These are phyloP conservation scores for Lentinula guzmanii DNA, from an alignment of 768 basidiomycete species.

Conservation along the genomic window DNA sequence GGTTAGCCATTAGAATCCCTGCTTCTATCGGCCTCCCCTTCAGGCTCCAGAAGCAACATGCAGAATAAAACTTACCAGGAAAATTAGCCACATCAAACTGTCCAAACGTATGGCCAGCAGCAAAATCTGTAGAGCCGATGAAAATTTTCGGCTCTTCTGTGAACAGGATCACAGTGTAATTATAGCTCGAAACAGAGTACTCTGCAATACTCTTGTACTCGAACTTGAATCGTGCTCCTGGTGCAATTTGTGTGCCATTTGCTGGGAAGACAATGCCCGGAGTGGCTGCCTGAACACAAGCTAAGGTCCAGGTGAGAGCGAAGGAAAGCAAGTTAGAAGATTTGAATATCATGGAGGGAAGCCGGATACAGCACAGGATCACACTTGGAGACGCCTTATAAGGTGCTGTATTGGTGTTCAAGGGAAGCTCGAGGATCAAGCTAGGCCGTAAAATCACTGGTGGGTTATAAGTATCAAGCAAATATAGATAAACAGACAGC, in stretches of 20 bases:
- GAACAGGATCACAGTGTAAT: conserved; percentile 23
- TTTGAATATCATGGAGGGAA: too few relatives aligned
- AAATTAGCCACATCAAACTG: conserved; percentile 25
- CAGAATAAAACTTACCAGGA: conserved; percentile 17
- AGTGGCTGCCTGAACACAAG: conserved; percentile 10
- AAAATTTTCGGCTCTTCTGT: conserved; percentile 12
- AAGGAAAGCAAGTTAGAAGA: neutral
- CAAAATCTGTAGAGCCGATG: conserved; percentile 11
- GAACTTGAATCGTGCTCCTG: conserved; percentile 25
- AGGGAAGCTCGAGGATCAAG: neutral
- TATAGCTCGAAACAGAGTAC: conserved; percentile 27
- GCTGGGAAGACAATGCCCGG: conserved; percentile 14
- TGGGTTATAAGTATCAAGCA: too few relatives aligned
- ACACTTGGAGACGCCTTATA: neutral
- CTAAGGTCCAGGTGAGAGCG: neutral
- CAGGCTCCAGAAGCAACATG: neutral
- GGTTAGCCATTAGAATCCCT: neutral
- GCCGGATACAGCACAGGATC: too few relatives aligned
- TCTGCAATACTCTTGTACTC: conserved; percentile 22
- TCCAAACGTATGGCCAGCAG: conserved; percentile 27
- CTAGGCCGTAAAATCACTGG: neutral
- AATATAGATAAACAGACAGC: neutral
- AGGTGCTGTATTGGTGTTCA: neutral
- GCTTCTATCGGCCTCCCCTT: neutral
- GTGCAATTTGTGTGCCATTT: conserved; percentile 19